phyloP scores from a whole-genome alignment of 2,329 filamentous ascomycete species.

The Beauveria sp. region DNA sequence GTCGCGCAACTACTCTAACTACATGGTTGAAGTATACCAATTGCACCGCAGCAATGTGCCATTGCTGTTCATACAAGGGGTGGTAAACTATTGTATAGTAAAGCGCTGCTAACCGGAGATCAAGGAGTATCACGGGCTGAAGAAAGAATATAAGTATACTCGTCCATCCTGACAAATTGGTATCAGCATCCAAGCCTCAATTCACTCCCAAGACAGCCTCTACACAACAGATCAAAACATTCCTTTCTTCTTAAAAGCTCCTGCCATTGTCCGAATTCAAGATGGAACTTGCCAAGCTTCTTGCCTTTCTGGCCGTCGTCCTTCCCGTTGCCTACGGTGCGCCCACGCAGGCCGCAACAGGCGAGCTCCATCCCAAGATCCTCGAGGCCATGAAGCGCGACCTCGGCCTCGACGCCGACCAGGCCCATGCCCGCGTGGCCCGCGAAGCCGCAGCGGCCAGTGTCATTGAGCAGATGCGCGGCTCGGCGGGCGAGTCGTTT shows the following conservation, averaged over 20 bases:
- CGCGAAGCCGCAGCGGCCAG: conserved; percentile 20
- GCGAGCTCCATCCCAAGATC: conserved; percentile 30
- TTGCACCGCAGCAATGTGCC: neutral
- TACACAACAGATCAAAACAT: neutral
- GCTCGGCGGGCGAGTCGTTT: conserved; percentile 25
- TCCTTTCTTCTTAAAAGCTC: too few species aligned
- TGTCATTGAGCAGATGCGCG: conserved; percentile 29
- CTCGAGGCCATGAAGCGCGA: conserved; percentile 36
- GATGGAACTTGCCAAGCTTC: conserved; percentile 32
- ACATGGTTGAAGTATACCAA: neutral
- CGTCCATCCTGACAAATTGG: neutral
- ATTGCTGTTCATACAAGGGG: neutral
- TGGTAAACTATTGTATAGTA: neutral
- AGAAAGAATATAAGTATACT: neutral
- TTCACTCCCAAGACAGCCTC: neutral
- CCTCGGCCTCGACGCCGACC: conserved; percentile 29
- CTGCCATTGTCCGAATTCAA: neutral
- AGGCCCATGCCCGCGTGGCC: conserved; percentile 30
- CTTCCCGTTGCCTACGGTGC: conserved; percentile 33
- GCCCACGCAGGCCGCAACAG: conserved; percentile 25
- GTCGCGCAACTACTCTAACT: neutral
- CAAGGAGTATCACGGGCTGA: neutral
- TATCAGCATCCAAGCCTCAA: neutral
- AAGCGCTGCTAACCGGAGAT: neutral
- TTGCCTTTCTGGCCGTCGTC: conserved; percentile 29